Evolutionary conservation across 495 filamentous ascomycete genomes (phyloP), one percentile per base, ranked within the genome.

Genomic region (Penicillium steckii): DNA sequence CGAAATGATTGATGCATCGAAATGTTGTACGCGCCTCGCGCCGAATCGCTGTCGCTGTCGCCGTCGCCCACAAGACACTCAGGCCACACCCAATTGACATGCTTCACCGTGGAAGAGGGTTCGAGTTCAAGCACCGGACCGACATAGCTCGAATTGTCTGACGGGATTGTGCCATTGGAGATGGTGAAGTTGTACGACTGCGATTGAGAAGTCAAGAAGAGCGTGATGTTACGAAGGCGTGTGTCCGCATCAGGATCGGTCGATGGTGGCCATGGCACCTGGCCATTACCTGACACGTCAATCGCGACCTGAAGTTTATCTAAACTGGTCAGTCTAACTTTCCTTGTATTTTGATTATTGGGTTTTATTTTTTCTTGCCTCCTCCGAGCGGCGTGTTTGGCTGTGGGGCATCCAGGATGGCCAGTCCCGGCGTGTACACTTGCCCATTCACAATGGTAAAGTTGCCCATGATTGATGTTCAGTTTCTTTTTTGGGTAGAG

Each of bases 51-150:
- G 24, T 33, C 48, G 24, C 56, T 47, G 22, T 58, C 58, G 26
- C 53, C 56, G 1, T 59, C 55, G 5, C 82, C 82, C 45, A 83
- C 79, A 1, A 88, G 68, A 59, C 84, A 87, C 42, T 77, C 76
- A 2, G 85, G 84, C 84, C 84, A 87, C 8, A 71, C 63, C 82
- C 84, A 87, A 57, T 83, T 83, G 35, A 87, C 80, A 61, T 87
- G 84, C 62, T 87, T 87, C 23, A 87, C 85, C 0, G 84, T 87
- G 52, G 81, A 84, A 8, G 79, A 77, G 1, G 77, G 70, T 56
- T 87, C 84, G 35, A 81, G 76, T 41, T 67, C 59, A 70, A 87
- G 79, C 42, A 87, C 80, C 23, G 84, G 75, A 1, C 82, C 83
- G 12, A 85, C 68, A 43, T 77, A 84, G 29, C 76, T 77, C 44